Evolutionary conservation across 805 yeast species (phyloP), one percentile per base, ranked within the genome.

Genomic region (Candida succiphila): DNA sequence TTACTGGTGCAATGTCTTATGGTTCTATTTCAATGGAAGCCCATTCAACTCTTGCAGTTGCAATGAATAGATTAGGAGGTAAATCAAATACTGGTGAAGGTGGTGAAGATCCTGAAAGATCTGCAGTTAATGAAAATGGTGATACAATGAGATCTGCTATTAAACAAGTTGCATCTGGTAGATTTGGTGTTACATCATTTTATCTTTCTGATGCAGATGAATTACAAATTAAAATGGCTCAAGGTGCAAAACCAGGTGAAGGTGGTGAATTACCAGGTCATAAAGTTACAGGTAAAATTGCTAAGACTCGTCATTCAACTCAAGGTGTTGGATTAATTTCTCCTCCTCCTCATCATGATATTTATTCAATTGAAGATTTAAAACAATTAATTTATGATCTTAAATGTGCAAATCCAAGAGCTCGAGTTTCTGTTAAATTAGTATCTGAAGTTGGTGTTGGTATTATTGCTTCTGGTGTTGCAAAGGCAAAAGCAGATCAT

Each of bases 1-100:
- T 88, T 43, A 88, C 98, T n/a, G 98, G 98, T 65, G 98, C 98
- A 34, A 89, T 89, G 98, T 88, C 96, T 2, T 89, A 92, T 54
- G 98, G 98, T 53, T 89, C 97, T 31, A 89, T 89, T 53, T 89
- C 97, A 4, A 83, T 88, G 95, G 98, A 89, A 61, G 88, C 96
- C 2, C 98, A 89, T 61, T 86, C 96, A 4, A 89, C 98, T 9
- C 66, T 89, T 48, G 98, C 98, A 12, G 94, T 89, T 36, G 98
- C 98, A 30, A 89, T 89, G 98, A 89, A 89, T 67, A 71, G 97
- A 57, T 69, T 89, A 43, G 97, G 97, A 34, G 98, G 96, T 46
- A 92, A 88, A 61, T 86, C 96, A 31, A 89, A 89, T 60, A 88
- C 97, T 41, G 98, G 98, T 67, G 98, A 89, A 68, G 98, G 98